Evolutionary conservation across 129 eudicot genomes (phyloP).

Genomic region (Helianthus tuberosus): DNA sequence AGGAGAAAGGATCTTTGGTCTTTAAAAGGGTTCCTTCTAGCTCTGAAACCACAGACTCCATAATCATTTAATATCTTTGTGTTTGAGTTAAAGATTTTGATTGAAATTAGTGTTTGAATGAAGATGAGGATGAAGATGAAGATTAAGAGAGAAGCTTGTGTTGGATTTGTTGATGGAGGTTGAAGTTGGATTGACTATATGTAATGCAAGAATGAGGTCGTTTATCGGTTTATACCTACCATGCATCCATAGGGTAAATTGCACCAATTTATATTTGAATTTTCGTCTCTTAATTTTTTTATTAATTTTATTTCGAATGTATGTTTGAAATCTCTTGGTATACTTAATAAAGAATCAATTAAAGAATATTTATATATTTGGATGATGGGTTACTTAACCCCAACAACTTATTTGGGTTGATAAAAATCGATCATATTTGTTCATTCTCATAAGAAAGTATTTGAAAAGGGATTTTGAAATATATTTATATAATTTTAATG

Average conservation of each 20-base stretch:
- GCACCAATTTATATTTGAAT: constrained; percentile 38
- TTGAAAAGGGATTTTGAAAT: background rate
- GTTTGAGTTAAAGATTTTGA: background rate
- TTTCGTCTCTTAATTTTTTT: constrained; percentile 14
- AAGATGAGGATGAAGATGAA: constrained; percentile 26
- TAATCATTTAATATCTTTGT: constrained; percentile 1
- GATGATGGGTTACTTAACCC: constrained; percentile 42
- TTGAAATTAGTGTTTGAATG: constrained; percentile 8
- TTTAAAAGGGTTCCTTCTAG: constrained; percentile 86
- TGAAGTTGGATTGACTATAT: constrained; percentile 67
- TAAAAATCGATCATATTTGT: background rate
- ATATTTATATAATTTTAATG: too few species aligned
- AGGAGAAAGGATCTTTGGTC: constrained; percentile 66
- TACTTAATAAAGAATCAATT: background rate
- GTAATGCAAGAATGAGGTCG: constrained; percentile 42
- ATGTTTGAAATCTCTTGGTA: constrained; percentile 13
- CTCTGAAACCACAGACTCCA: constrained; percentile 74
- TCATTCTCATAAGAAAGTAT: background rate
- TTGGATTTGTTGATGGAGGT: constrained; percentile 42
- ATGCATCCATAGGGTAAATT: constrained; percentile 17
- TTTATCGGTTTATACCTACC: constrained; percentile 72
- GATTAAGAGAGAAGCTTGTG: constrained; percentile 25
- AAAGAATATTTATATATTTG: background rate
- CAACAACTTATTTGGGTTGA: constrained; percentile 30
- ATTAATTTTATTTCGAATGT: background rate